phyloP scores from a whole-genome alignment of 306 rosid genomes.

The Trifolium subterraneum region DNA sequence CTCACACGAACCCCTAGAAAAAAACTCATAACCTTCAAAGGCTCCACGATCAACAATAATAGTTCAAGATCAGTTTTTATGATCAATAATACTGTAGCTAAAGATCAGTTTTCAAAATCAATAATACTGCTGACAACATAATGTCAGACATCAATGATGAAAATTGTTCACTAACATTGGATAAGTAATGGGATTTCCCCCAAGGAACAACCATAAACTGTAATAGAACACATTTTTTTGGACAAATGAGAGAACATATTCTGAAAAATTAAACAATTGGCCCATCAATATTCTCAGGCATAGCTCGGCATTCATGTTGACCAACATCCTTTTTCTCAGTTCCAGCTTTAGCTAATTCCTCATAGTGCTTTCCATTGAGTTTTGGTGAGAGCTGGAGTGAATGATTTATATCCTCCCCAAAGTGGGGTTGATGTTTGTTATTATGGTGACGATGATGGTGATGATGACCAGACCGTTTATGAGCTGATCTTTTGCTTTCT shows the following conservation, averaged over 20 bases:
- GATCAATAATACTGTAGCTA: slow-evolving; percentile 5
- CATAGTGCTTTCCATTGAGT: slow-evolving; percentile 38
- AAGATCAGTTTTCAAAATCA: slow-evolving; percentile 22
- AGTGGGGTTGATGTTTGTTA: slow-evolving; percentile 42
- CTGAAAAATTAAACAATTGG: slow-evolving; percentile 38
- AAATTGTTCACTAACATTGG: slow-evolving; percentile 35
- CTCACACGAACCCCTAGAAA: neutral
- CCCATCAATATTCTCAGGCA: slow-evolving; percentile 31
- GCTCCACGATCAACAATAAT: slow-evolving; percentile 1
- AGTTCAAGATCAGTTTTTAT: slow-evolving; percentile 9
- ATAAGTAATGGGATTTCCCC: slow-evolving; percentile 8
- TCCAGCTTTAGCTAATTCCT: slow-evolving; percentile 33
- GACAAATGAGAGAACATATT: slow-evolving; percentile 18
- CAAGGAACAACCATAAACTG: slow-evolving; percentile 16
- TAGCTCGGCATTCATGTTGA: slow-evolving; percentile 21
- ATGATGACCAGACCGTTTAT: slow-evolving; percentile 48
- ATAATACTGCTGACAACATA: neutral
- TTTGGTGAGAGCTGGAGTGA: slow-evolving; percentile 31
- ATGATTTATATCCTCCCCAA: slow-evolving; percentile 50
- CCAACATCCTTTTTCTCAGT: slow-evolving; percentile 24
- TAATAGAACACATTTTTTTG: slow-evolving; percentile 4
- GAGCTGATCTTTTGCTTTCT: slow-evolving; percentile 45
- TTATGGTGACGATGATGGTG: slow-evolving; percentile 47
- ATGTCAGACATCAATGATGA: slow-evolving; percentile 21
- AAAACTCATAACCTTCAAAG: neutral